These are phyloP conservation scores for Euphorbia celastroides DNA, from an alignment of 441 rosid species.

Conservation along the genomic window DNA sequence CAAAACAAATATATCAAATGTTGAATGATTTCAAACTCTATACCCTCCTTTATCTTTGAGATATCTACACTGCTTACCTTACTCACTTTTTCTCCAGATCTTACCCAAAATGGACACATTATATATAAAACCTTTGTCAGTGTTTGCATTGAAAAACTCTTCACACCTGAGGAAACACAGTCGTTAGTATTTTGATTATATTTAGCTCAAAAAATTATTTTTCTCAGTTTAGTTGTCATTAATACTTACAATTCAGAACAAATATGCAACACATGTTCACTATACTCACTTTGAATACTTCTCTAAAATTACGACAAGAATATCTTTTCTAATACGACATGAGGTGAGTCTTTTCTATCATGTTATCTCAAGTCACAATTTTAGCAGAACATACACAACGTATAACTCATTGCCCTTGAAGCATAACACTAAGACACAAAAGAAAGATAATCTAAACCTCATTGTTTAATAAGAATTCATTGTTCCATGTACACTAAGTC, in stretches of 20 bases:
- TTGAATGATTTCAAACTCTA: neutral
- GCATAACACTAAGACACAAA: neutral
- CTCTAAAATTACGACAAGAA: neutral
- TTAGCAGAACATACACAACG: neutral
- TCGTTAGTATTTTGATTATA: neutral
- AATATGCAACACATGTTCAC: neutral
- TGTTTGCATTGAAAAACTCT: neutral
- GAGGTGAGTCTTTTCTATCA: neutral
- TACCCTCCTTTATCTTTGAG: neutral
- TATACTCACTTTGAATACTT: neutral
- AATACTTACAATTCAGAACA: neutral
- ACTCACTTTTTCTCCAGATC: neutral
- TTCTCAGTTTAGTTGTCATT: neutral
- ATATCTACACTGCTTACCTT: neutral
- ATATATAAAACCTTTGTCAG: neutral
- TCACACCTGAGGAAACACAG: conserved; percentile 3
- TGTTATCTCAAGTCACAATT: too few species aligned
- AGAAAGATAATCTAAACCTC: neutral
- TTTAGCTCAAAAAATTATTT: neutral
- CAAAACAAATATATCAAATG: neutral
- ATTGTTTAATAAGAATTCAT: neutral
- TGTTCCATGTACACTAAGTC: neutral
- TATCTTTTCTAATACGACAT: neutral
- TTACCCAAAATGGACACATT: neutral
- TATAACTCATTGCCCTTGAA: neutral